Evolutionary conservation across 2,329 filamentous ascomycete genomes (phyloP), one percentile per base, ranked within the genome.

Genomic region (Stemphylium vesicarium): DNA sequence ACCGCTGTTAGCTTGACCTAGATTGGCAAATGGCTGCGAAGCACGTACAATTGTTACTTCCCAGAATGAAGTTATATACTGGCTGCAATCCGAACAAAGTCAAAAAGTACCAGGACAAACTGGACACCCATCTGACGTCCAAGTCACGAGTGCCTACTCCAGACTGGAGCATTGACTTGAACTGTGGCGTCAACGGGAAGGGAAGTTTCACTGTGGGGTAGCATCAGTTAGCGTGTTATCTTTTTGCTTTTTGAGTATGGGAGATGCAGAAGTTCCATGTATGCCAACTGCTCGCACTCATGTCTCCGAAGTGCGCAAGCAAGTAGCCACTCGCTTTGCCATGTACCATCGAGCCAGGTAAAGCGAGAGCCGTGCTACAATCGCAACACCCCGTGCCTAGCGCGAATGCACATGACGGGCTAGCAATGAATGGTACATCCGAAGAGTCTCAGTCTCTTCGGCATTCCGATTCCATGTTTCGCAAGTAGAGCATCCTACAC

Each of bases 101-200:
- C 64, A 99, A 80, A 74, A 99, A 98, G 81, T 99, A 99, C 93
- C 95, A 99, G 56, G 92, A 96, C 76, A 99, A 88, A 77, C 92
- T 96, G 0, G 93, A 97, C 79, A 99, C 96, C 95, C 95, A 99
- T 77, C 94, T 86, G 10, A 96, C 95, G 73, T 99, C 96, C 80
- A 99, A 88, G 75, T 99, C 95, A 70, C 88, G 89, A 22, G 96
- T 99, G 61, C 92, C 92, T 39, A 99, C 94, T 68, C 95, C 95
- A 37, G 94, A 94, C 80, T 99, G 95, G 48, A 99, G 84, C 95
- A 99, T 99, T 65, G 92, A 95, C 84, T 99, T 99, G 85, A 99
- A 99, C 76, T 96, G 96, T 77, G 97, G 93, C 29, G 95, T 99
- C 63, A 99, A 84, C 3, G 96, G 95, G 77, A 99, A 99, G 0